Conservation (phyloP, 2,329 filamentous ascomycete species). For the Thelonectria blattea region DNA sequence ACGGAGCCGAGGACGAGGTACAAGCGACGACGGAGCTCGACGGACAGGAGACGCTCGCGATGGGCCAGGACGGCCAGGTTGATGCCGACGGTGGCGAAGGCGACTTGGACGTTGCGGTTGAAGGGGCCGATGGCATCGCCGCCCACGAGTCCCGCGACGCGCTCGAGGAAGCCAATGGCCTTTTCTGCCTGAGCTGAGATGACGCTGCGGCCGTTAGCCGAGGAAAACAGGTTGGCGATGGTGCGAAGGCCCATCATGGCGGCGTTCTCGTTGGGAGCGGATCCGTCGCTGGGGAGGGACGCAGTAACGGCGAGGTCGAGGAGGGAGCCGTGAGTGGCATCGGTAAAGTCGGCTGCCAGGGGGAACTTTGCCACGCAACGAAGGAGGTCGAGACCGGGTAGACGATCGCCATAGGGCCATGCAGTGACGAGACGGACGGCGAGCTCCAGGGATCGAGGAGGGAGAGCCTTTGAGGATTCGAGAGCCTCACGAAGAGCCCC, state of each 20-base stretch:
- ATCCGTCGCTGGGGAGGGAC: constrained; percentile 53
- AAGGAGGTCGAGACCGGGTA: constrained; percentile 86
- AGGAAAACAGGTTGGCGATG: constrained; percentile 83
- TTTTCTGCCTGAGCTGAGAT: constrained; percentile 64
- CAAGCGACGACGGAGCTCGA: constrained; percentile 49
- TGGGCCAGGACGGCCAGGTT: constrained; percentile 80
- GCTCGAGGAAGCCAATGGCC: constrained; percentile 67
- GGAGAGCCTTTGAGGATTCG: constrained; percentile 60
- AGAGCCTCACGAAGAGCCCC: constrained; percentile 67
- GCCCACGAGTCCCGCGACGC: constrained; percentile 60
- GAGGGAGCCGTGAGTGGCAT: constrained; percentile 61
- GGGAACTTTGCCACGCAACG: constrained; percentile 79
- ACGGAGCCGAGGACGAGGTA: constrained; percentile 68
- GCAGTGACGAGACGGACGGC: constrained; percentile 74
- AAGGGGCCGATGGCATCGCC: constrained; percentile 56
- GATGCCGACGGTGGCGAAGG: constrained; percentile 80
- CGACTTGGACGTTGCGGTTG: constrained; percentile 84
- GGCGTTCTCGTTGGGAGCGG: constrained; percentile 75
- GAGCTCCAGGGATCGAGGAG: constrained; percentile 62
- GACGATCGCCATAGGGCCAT: constrained; percentile 82
- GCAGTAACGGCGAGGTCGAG: constrained; percentile 59
- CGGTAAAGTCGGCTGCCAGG: constrained; percentile 65
- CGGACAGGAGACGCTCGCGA: constrained; percentile 49
- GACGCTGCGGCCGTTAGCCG: constrained; percentile 71
- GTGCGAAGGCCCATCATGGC: constrained; percentile 85